Evolutionary conservation across 805 yeast species (phyloP), one percentile per base, ranked within the genome.

Genomic region (Lipomyces starkeyi): DNA sequence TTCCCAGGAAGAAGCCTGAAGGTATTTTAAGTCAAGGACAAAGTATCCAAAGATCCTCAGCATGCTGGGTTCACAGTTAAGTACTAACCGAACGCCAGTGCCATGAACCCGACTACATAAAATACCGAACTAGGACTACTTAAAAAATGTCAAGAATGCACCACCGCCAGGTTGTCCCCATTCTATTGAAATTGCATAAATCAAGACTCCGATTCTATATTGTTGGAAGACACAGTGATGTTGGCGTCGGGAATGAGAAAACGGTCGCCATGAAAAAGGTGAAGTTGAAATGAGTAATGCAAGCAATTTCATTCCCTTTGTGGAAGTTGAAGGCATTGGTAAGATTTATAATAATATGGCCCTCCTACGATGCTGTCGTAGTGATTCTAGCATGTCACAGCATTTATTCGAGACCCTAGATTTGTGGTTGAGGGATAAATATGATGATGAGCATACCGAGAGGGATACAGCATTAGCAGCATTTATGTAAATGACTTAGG

Each of bases 31-130:
- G 34, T 34, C 20, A 5, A 65, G 52, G 25, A 53, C 59, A 2
- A 55, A 67, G 59, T 68, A 65, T 37, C 74, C 73, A 8, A 68
- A 70, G 1, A 25, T 25, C 27, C 27, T 2, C 27, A 25, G 27
- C 27, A 25, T 25, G 27, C 1, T 25, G 27, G 1, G 27, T 25
- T 25, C 27, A 25, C 27, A 25, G 27, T 25, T 25, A 25, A 25
- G 27, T n/a, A n/a, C 53, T 17, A 3, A 11, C 55, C 13, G 62
- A 64, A 29, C 70, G 69, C 29, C 60, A 61, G 66, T 72, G 22
- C 67, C 73, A 2, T 61, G 72, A 37, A 61, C 69, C 3, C 75
- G 4, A 64, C 69, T 3, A 61, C 55, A 49, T 60, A 62, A 25
- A 2, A 25, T 25, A 25, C 27, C 27, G 49, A 58, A 62, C 55